These are phyloP conservation scores for Leccinum olivaceopallidum DNA, from an alignment of 768 basidiomycete species.

Conservation along the genomic window DNA sequence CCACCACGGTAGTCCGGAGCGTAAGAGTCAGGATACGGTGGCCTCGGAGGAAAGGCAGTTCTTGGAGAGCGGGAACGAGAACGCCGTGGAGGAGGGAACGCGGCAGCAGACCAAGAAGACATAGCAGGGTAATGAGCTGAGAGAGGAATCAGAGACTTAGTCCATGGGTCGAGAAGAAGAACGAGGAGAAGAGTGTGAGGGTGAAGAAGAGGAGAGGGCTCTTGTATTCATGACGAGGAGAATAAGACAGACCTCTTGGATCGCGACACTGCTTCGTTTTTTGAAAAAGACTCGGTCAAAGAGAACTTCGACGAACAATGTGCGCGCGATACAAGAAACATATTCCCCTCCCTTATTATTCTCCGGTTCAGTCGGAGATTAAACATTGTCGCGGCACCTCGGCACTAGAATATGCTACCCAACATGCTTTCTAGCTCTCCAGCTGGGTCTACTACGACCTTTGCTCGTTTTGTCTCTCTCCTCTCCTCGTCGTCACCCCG, in stretches of 20 bases:
- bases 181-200: slow-evolving; percentile 58
- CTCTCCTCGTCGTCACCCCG: slow-evolving; percentile 6
- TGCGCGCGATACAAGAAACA: slow-evolving; percentile 63
- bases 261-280: slow-evolving; percentile 45
- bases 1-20: slow-evolving; percentile 57
- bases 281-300: slow-evolving; percentile 30
- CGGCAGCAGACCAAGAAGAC: slow-evolving; percentile 71
- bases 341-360: slow-evolving; percentile 15
- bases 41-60: slow-evolving; percentile 40
- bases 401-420: slow-evolving; percentile 49
- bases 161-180: slow-evolving; percentile 41
- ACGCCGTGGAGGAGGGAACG: slow-evolving; percentile 73
- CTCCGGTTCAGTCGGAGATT: slow-evolving; percentile 29
- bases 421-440: slow-evolving; percentile 45
- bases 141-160: slow-evolving; percentile 50
- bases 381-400: slow-evolving; percentile 13
- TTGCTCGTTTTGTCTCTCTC: slow-evolving; percentile 20
- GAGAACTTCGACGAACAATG: slow-evolving; percentile 37
- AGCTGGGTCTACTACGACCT: slow-evolving; percentile 1
- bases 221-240: slow-evolving; percentile 69
- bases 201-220: slow-evolving; percentile 63
- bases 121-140: slow-evolving; percentile 48
- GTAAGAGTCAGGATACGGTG: slow-evolving; percentile 58
- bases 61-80: slow-evolving; percentile 82
- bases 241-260: slow-evolving; percentile 87